A percentile compares a stretch with the other conserved stretches of the same genome.
phyloP scores from a whole-genome alignment of 1,284 basidiomycete genomes.

The Waitea zeae region DNA sequence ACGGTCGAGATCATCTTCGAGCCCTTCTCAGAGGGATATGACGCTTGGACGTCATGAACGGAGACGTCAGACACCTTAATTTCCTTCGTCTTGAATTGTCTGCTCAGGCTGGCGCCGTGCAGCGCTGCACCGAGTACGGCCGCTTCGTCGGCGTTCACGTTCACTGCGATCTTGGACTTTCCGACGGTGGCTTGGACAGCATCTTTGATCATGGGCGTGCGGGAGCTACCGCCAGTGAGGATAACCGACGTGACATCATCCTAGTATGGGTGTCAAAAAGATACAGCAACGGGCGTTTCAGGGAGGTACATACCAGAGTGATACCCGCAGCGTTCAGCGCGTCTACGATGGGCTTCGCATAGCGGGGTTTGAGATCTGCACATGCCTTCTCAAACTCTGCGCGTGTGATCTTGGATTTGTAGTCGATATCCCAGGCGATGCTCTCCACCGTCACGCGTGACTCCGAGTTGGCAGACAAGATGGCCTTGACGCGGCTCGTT shows the following conservation, averaged over 20 bases:
- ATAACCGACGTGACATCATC: constrained; percentile 78
- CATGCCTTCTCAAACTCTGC: constrained; percentile 62
- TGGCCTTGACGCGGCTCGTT: constrained; percentile 79
- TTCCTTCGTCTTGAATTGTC: constrained; percentile 92
- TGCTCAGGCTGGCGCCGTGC: constrained; percentile 78
- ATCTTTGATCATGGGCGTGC: constrained; percentile 84
- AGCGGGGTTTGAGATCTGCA: constrained; percentile 42
- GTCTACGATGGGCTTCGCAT: constrained; percentile 60
- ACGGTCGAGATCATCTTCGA: constrained; percentile 49
- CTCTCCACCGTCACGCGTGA: constrained; percentile 71
- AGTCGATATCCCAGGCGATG: constrained; percentile 82
- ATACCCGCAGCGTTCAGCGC: constrained; percentile 60
- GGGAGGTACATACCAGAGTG: constrained; percentile 27
- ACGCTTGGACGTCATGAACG: constrained; percentile 57
- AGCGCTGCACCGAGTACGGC: constrained; percentile 91
- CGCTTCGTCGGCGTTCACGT: constrained; percentile 96
- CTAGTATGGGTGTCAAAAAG: constrained; percentile 15
- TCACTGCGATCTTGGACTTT: constrained; percentile 76
- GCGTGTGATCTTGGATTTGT: constrained; percentile 63
- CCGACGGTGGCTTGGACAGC: constrained; percentile 66
- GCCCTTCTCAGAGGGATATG: constrained; percentile 47
- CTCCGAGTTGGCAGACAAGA: constrained; percentile 87
- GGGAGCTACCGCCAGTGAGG: constrained; percentile 77
- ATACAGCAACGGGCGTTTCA: background rate
- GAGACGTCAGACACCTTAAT: constrained; percentile 71